Base-by-base conservation (phyloP, 345 rosid species). In the Heritiera fomes region DNA sequence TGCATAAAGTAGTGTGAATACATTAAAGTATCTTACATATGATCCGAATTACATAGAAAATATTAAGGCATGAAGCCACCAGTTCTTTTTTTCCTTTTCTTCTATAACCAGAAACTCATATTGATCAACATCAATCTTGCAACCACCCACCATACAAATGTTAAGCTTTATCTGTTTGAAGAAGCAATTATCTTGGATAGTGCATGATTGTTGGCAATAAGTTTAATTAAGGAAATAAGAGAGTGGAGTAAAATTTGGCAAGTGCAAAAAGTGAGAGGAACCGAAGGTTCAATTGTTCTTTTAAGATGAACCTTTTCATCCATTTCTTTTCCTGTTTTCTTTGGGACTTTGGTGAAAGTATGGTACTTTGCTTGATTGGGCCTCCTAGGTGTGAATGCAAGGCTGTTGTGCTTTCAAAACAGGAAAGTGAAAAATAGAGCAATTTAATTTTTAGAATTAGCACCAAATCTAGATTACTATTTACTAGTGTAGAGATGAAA, bases 231-330 rank as follows among this genome's bases (percentile, higher is more conserved):
- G 8, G 23, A 41, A 38, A 23, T 23, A 20, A 56, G 7, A 1
- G 6, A 75, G 20, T 43, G n/a, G 30, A 8, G 3, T 41, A 56
- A 20, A 55, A 20, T 41, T 41, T 59, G 55, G 52, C 58, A 41
- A 74, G 40, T 20, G 52, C 38, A 43, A 43, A 40, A 74, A 3
- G 67, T 74, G 55, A 55, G 50, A 71, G 64, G 64, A 59, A 43
- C 6, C 18, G 66, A 74, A 61, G 78, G 78, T 75, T 75, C 69
- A 75, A 45, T 75, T 8, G 46, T 75, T 75, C 53, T 59, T 61
- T 61, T 75, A 5, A 75, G 66, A 28, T 23, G 2, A 59, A 58
- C 38, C 50, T 23, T 75, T 30, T 45, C 4, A 28, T 11, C 6
- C 14, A 5, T 53, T 75, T 59, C 49, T 30, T 75, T 43, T 60